phyloP scores from a whole-genome alignment of 2,329 filamentous ascomycete genomes.

The Sarocladium kiliense region DNA sequence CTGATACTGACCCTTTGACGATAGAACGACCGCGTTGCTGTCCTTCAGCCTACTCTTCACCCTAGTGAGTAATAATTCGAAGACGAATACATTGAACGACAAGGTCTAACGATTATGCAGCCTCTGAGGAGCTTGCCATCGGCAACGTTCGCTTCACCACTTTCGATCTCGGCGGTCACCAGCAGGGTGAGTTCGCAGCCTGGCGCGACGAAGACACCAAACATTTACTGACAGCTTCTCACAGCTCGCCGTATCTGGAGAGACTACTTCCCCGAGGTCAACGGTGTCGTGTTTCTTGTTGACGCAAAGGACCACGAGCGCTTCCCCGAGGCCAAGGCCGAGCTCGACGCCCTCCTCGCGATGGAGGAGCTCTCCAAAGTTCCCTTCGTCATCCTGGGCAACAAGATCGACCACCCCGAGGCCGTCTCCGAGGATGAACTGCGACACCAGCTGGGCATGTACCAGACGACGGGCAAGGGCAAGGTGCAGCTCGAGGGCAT shows the following conservation, averaged over 20 bases:
- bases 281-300: constrained; percentile 94
- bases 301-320: constrained; percentile 97
- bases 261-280: constrained; percentile 95
- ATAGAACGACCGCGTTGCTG: constrained; percentile 87
- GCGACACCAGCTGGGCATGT: constrained; percentile 84
- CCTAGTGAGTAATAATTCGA: constrained; percentile 60
- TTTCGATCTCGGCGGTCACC: constrained; percentile 88
- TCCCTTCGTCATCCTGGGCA: constrained; percentile 91
- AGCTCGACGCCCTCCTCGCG: constrained; percentile 88
- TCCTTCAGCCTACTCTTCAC: constrained; percentile 85
- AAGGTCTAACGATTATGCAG: constrained; percentile 34
- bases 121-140: constrained; percentile 87
- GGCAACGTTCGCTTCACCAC: constrained; percentile 93
- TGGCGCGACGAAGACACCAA: not conserved
- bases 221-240: not conserved
- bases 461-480: constrained; percentile 95
- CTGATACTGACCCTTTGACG: constrained; percentile 18
- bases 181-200: constrained; percentile 63
- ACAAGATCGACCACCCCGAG: constrained; percentile 99
- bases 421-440: constrained; percentile 95
- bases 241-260: constrained; percentile 88
- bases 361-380: constrained; percentile 98
- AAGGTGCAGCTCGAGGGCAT: constrained; percentile 90
- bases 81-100: not conserved
- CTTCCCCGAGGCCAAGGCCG: constrained; percentile 88